A percentile compares a stretch with the other conserved stretches of the same genome.
phyloP scores from a whole-genome alignment of 2,329 filamentous ascomycete species.

The Microdochium trichocladiopsis region DNA sequence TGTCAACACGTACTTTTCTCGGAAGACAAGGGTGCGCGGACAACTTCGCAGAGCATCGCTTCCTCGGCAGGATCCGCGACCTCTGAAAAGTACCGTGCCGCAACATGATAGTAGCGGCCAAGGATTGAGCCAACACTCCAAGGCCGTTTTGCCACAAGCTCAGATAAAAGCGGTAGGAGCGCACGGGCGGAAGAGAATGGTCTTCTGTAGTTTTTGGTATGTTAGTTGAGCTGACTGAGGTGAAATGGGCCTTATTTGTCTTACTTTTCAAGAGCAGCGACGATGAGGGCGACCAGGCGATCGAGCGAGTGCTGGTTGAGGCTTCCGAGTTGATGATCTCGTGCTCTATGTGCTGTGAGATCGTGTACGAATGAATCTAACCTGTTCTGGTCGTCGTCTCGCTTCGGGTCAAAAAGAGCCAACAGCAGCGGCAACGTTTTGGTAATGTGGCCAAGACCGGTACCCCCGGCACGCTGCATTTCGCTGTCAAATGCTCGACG shows the following conservation, averaged over 20 bases:
- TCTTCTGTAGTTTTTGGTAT: neutral
- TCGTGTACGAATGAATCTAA: slow-evolving; percentile 39
- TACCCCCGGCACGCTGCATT: slow-evolving; percentile 35
- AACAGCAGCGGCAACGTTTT: slow-evolving; percentile 40
- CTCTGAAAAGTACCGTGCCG: slow-evolving; percentile 26
- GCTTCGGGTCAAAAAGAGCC: slow-evolving; percentile 37
- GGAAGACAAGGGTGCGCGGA: slow-evolving; percentile 13
- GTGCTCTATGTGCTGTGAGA: slow-evolving; percentile 15
- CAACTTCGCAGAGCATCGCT: slow-evolving; percentile 11
- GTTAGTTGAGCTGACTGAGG: no score
- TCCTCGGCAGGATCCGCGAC: slow-evolving; percentile 4
- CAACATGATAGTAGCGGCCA: slow-evolving; percentile 29
- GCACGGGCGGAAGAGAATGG: neutral
- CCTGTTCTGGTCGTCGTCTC: slow-evolving; percentile 39
- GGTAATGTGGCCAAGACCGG: slow-evolving; percentile 16
- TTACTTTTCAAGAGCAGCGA: slow-evolving; percentile 19
- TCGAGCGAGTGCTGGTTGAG: slow-evolving; percentile 12
- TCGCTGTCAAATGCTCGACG: slow-evolving; percentile 54
- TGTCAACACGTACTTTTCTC: slow-evolving; percentile 11
- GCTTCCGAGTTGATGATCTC: slow-evolving; percentile 8
- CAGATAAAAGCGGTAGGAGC: slow-evolving; percentile 11
- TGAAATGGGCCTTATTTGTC: neutral
- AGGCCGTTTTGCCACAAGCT: slow-evolving; percentile 20
- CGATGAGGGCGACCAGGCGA: slow-evolving; percentile 7
- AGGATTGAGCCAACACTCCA: slow-evolving; percentile 17